A percentile compares a stretch with the other conserved stretches of the same genome.
Evolutionary conservation across 768 basidiomycete genomes (phyloP).

Genomic region (Russula earlei): DNA sequence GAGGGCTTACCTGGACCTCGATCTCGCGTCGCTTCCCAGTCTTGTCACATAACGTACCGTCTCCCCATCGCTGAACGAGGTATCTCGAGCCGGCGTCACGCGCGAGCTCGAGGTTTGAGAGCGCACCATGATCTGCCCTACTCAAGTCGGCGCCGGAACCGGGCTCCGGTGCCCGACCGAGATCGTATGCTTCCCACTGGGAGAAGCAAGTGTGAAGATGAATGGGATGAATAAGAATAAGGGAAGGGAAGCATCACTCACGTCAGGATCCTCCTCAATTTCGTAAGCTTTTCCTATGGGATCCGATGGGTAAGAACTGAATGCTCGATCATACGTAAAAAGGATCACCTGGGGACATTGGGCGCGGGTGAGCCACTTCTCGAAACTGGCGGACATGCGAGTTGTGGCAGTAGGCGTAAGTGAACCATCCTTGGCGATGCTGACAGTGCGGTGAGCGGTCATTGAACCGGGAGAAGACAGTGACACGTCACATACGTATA

Average conservation of each 20-base stretch:
- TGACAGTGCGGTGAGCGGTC: conserved; percentile 26
- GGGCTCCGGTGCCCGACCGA: conserved; percentile 57
- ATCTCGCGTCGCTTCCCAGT: conserved; percentile 80
- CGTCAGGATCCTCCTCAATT: conserved; percentile 81
- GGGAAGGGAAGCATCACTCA: conserved; percentile 31
- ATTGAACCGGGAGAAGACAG: conserved; percentile 20
- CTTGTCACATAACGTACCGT: conserved; percentile 91
- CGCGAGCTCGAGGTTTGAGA: conserved; percentile 66
- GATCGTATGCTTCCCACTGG: conserved; percentile 70
- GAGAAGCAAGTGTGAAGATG: conserved; percentile 20
- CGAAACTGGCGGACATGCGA: conserved; percentile 94
- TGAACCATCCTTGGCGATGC: conserved; percentile 92
- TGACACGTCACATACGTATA: conserved; percentile 58
- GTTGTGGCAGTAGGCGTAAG: conserved; percentile 94
- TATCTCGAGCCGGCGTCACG: conserved; percentile 79
- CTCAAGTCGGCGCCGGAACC: conserved; percentile 54
- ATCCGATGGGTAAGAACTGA: neutral
- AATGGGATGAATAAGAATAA: conserved; percentile 18
- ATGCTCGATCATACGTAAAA: conserved; percentile 5
- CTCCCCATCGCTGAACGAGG: conserved; percentile 85
- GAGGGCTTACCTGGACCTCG: conserved; percentile 76
- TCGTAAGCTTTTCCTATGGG: conserved; percentile 51
- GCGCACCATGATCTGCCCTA: conserved; percentile 54
- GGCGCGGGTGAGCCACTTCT: conserved; percentile 58
- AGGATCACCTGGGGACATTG: conserved; percentile 53